Evolutionary conservation across 352 stramenopile species (phyloP), one percentile per base, ranked within the genome.

Genomic region (Pythium brachiatum): DNA sequence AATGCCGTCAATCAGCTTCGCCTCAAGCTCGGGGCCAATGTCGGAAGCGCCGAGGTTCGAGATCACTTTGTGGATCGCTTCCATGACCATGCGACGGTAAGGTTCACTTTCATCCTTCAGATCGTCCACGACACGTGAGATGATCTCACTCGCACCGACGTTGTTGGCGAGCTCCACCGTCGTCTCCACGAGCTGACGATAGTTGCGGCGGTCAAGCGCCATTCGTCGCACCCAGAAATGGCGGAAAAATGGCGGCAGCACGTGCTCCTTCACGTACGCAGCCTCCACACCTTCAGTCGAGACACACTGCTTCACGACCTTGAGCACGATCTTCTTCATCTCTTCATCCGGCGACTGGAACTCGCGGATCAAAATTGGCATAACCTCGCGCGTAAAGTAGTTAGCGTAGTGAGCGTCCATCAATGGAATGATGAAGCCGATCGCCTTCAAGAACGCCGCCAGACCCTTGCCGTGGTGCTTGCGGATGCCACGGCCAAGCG

Each of bases 341-440:
- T 99, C 97, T 72, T 99, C 97, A 74, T 99, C 98, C 0, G 97
- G 97, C 0, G 86, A 98, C 70, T 99, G 94, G 71, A 99, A 99
- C 70, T 99, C 97, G 54, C 97, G 88, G 34, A 99, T 97, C 51
- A 99, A 79, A 70, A 99, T 99, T 38, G 97, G 89, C 97, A 99
- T 99, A 34, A 99, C 97, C 60, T 99, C 91, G 18, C 96, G 87
- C 3, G 97, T 99, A 75, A 99, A 99, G 72, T 99, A 99, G 74
- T 98, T 99, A 1, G 98, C 98, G 74, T 99, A 99, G 71, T 98
- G 97, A 18, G 97, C 90, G 69, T 99, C 97, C 97, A 99, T 99
- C 6, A 99, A 76, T 18, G 98, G 98, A 66, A 99, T 99, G 57
- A 99, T 98, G 63, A 98, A 99, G 21, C 97, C 98, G 72, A 99